Evolutionary conservation across 2,329 filamentous ascomycete species (phyloP).

Genomic region (Scytalidium lignicola): DNA sequence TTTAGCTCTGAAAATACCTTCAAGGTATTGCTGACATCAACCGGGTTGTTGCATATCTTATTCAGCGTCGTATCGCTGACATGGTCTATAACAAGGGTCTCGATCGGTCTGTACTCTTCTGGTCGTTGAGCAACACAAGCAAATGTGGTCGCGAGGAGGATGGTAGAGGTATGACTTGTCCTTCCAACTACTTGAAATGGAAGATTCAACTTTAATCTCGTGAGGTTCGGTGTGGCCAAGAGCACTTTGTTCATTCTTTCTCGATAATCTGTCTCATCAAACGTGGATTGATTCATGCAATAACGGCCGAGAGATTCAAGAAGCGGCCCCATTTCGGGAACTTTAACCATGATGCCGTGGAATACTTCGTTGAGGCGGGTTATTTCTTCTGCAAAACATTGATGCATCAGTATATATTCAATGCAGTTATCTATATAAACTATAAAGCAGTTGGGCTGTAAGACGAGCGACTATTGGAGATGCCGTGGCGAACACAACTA

Average conservation of each 20-base stretch:
- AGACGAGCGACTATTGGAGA: too few species aligned
- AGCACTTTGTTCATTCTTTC: constrained; percentile 37
- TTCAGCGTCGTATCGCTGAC: constrained; percentile 43
- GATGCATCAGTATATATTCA: constrained; percentile 6
- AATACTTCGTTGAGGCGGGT: constrained; percentile 43
- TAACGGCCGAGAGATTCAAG: constrained; percentile 40
- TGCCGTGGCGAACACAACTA: too few species aligned
- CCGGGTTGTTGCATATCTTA: constrained; percentile 45
- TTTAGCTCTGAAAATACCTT: constrained; percentile 35
- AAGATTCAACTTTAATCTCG: constrained; percentile 44
- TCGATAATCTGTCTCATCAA: constrained; percentile 45
- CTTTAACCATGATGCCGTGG: constrained; percentile 28
- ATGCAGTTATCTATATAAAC: background rate
- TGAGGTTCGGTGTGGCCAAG: constrained; percentile 38
- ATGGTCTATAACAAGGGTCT: constrained; percentile 45
- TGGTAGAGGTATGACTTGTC: constrained; percentile 41
- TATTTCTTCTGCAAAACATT: constrained; percentile 37
- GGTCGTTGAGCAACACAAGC: constrained; percentile 41
- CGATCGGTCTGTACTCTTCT: constrained; percentile 37
- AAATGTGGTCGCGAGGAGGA: constrained; percentile 48
- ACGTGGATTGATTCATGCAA: constrained; percentile 43
- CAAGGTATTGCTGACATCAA: constrained; percentile 45
- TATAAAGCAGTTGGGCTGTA: too few species aligned
- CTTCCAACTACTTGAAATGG: constrained; percentile 46
- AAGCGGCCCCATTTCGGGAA: constrained; percentile 41